A percentile compares a stretch with the other conserved stretches of the same genome.
These are phyloP conservation scores for Mychonastes homosphaera DNA, from an alignment of 139 green algal genomes.

Conservation along the genomic window DNA sequence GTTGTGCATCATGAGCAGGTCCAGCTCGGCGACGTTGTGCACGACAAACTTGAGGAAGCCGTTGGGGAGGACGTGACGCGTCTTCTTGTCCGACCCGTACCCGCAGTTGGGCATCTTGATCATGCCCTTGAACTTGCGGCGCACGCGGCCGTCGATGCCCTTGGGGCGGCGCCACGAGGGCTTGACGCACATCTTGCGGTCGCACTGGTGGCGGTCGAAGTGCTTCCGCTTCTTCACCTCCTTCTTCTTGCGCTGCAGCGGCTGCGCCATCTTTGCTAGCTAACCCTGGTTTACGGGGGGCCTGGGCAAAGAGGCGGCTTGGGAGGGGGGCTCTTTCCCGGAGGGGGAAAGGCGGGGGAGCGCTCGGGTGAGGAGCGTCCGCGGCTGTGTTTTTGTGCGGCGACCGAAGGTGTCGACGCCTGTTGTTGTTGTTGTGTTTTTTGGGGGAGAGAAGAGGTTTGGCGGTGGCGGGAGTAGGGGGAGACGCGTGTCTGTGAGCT, in stretches of 20 bases:
- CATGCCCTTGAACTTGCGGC: constrained; percentile 92
- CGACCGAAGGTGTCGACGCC: no score
- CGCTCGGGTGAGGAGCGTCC: no score
- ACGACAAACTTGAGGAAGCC: constrained; percentile 76
- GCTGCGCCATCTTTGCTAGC: constrained; percentile 78
- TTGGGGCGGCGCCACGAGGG: constrained; percentile 85
- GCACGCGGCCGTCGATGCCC: constrained; percentile 94
- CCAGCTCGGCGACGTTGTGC: constrained; percentile 86
- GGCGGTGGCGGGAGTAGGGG: no score
- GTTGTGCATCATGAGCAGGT: constrained; percentile 99
- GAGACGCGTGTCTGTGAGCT: no score
- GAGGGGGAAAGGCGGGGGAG: no score
- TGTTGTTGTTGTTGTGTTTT: no score
- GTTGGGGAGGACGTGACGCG: constrained; percentile 76
- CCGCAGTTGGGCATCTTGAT: constrained; percentile 91
- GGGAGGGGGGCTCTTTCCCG: no score
- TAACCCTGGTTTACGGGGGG: no score
- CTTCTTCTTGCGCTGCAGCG: constrained; percentile 72
- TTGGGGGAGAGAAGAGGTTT: no score
- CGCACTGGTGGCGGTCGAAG: constrained; percentile 83
- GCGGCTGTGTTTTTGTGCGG: no score
- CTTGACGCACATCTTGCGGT: constrained; percentile 75
- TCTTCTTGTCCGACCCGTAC: constrained; percentile 93
- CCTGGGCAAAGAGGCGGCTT: no score
- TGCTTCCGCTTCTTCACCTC: constrained; percentile 75